Base-by-base conservation (phyloP, 2,329 filamentous ascomycete species). In the Bipolaris sorokiniana region DNA sequence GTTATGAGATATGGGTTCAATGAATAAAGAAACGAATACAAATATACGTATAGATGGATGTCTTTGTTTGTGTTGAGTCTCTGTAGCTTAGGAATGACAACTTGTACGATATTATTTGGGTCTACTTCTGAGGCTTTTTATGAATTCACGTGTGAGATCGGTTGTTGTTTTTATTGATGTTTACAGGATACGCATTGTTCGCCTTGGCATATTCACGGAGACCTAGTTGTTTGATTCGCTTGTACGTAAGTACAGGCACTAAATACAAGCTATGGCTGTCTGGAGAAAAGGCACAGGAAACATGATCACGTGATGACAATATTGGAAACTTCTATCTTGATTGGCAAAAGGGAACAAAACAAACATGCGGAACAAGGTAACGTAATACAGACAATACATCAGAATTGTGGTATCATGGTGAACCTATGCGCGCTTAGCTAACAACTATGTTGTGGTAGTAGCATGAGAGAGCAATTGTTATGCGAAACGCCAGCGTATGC, bases 1-100 rank as follows among this genome's bases (percentile, higher is more conserved):
- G 59, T 55, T 50, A 68, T 59, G 56, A 59, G 48, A 55, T 40
- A 56, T 56, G 26, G 53, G 33, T 53, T 56, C 42, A 56, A 56
- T 56, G 54, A 56, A 56, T 22, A 56, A 56, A 46, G 42, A 33
- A 46, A 46, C 10, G 42, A 46, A 46, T 42, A 26, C 23, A 42
- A 46, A 46, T 42, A 42, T 42, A 42, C 22, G 40, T 26, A 42
- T 42, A 33, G 31, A 33, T 46, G 28, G 26, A 26, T 34, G 9
- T 33, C 10, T 5, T 1, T 33, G 28, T 5, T 16, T 28, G 16
- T 11, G 10, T 33, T 33, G 42, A 11, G 28, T 46, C 16, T 46
- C 15, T 31, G 15, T 9, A 28, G 42, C 26, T 46, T 16, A 20
- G 11, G 16, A 46, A 33, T 22, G 5, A 33, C 15, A 20, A 13